Base-by-base conservation (phyloP, 1,284 basidiomycete genomes). In the Coriolopsis trogii region DNA sequence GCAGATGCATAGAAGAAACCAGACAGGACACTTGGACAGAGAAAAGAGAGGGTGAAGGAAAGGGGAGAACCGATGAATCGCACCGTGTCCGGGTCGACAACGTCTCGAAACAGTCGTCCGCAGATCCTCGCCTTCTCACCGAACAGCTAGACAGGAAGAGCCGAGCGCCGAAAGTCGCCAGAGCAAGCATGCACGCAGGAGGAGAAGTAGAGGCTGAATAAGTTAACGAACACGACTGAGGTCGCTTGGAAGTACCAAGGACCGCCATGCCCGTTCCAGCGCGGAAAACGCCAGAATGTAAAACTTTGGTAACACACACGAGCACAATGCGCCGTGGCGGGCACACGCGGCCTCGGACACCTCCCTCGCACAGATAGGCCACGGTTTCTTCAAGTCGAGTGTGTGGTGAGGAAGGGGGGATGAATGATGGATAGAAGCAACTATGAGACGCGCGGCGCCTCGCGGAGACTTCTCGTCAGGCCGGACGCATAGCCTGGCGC, bases 391-490 rank as follows among this genome's bases (percentile, higher is more conserved):
- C n/a, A n/a, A n/a, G n/a, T n/a, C n/a, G n/a, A n/a, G n/a, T n/a
- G n/a, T n/a, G n/a, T n/a, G n/a, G n/a, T n/a, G n/a, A n/a, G n/a
- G n/a, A n/a, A n/a, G n/a, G n/a, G n/a, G n/a, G n/a, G n/a, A 16
- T 23, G 30, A 25, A 25, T 15, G 33, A 30, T 21, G 28, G 25
- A 28, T 23, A 24, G 31, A 41, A 29, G 8, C 21, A 47, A 33
- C 50, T 58, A 58, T 46, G 52, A 55, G 41, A 57, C 53, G 50
- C 55, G 60, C 31, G 50, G 56, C n/a, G 53, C 44, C 25, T 62
- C 59, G 49, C 61, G 57, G 28, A 61, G 44, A 44, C 53, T 61
- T 16, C 57, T 41, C 15, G 61, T 56, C 13, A 63, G 53, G 21
- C 52, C 52, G 15, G 61, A 63, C 20, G 41, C 46, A 29, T 56